A percentile compares a stretch with the other conserved stretches of the same genome.
These are phyloP conservation scores for Naegleria lovaniensis DNA, from an alignment of 208 protist species.

Conservation along the genomic window DNA sequence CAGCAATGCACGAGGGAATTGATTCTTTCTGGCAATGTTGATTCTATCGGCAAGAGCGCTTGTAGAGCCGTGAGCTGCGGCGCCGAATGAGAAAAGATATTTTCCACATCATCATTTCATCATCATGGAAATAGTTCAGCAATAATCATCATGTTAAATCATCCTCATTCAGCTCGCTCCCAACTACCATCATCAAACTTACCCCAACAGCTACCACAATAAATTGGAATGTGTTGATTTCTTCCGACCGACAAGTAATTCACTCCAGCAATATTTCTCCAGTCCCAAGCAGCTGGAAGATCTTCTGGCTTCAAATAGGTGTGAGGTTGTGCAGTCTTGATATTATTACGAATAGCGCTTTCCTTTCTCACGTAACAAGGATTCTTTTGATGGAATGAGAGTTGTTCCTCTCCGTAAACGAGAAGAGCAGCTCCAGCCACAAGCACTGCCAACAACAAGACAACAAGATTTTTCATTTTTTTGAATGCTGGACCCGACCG, in stretches of 20 bases:
- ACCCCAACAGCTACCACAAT: slow-evolving; percentile 48
- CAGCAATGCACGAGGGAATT: slow-evolving; percentile 32
- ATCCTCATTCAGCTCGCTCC: neutral
- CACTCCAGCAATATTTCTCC: slow-evolving; percentile 52
- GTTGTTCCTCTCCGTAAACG: too few species aligned
- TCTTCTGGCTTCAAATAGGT: neutral
- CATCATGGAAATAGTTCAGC: neutral
- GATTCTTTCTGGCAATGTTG: slow-evolving; percentile 47
- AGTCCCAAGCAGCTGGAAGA: slow-evolving; percentile 29
- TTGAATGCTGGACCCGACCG: too few species aligned
- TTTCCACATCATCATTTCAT: neutral
- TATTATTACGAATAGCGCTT: neutral
- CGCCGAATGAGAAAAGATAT: too few species aligned
- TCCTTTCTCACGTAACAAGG: neutral
- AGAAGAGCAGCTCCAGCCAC: too few species aligned
- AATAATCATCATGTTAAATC: neutral
- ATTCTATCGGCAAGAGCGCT: slow-evolving; percentile 45
- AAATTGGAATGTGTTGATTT: slow-evolving; percentile 64
- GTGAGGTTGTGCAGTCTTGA: neutral
- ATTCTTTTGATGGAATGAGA: neutral
- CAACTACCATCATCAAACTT: neutral
- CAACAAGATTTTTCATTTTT: too few species aligned
- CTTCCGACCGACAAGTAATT: slow-evolving; percentile 49
- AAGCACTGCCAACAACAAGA: too few species aligned
- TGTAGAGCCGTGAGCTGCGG: slow-evolving; percentile 31